Evolutionary conservation across 257 asterid genomes (phyloP), one percentile per base, ranked within the genome.

Genomic region (Lycium ferocissimum): DNA sequence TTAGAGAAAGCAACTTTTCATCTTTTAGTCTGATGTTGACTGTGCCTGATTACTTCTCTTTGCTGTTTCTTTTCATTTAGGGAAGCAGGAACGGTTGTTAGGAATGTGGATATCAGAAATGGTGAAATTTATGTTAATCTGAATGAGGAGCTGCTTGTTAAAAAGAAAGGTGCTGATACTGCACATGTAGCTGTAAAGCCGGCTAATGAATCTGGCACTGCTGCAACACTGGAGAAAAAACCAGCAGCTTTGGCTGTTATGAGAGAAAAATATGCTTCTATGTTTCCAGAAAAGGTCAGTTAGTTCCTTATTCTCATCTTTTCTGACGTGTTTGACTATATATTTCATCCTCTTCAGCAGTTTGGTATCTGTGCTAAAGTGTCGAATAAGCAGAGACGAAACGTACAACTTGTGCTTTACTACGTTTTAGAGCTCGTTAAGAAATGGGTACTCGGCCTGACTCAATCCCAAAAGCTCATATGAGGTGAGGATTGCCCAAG

Each of bases 281-380:
- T 92, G 87, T 84, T 95, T 54, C 99, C 99, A 4, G 98, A 95
- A 90, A 95, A 95, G 99, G 99, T 95, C 83, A 70, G 86, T 72
- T 79, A 83, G 51, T 26, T 76, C 65, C 63, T 76, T 76, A 76
- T 76, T 76, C 82, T 51, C 65, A 76, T 76, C 81, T 75, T 76
- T 51, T 2, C 63, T 76, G 43, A 13, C 1, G 47, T 26, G 22
- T 26, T 51, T 0, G 59, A 51, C 82, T 51, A 49, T 51, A 76
- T 51, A 51, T 76, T 76, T 49, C 61, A 51, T 76, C 63, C 22
- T 51, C 82, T 47, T 47, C 20, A 7, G 7, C 20, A 53, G 45
- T 76, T 76, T 51, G 63, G 82, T 49, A 20, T 13, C 63, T 76
- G 18, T 45, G 45, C 45, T 51, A 76, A 20, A 76, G 7, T 6